Conservation (phyloP, 2,329 filamentous ascomycete genomes). For the Cytospora leucostoma region DNA sequence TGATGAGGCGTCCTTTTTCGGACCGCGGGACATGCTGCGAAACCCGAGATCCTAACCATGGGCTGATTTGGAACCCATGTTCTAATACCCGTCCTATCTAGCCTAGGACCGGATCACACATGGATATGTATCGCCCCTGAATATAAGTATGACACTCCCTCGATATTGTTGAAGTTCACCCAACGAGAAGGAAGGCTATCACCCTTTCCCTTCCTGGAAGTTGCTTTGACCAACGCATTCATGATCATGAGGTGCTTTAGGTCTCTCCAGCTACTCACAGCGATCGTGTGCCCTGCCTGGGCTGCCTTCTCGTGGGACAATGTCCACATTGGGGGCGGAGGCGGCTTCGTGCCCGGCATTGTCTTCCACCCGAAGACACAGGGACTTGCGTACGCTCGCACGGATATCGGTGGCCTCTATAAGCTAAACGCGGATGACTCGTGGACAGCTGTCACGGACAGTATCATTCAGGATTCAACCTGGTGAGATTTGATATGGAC, state of each 20-base stretch:
- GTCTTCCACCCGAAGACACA: slow-evolving; percentile 55
- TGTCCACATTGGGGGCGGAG: slow-evolving; percentile 53
- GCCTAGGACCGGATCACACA: slow-evolving; percentile 1
- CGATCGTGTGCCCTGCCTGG: slow-evolving; percentile 30
- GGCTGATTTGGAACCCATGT: slow-evolving; percentile 2
- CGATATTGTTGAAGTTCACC: background rate
- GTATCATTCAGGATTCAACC: slow-evolving; percentile 22
- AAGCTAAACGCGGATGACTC: slow-evolving; percentile 53
- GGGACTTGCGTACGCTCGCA: slow-evolving; percentile 56
- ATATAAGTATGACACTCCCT: slow-evolving; percentile 5
- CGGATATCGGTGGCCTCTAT: slow-evolving; percentile 60
- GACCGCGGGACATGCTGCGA: slow-evolving; percentile 1
- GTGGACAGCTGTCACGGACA: slow-evolving; percentile 22
- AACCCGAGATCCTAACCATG: background rate
- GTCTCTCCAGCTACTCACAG: slow-evolving; percentile 32
- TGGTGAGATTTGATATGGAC: slow-evolving; percentile 12
- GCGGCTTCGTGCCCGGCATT: slow-evolving; percentile 58
- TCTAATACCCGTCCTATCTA: slow-evolving; percentile 5
- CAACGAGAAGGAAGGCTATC: background rate
- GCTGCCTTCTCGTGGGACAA: slow-evolving; percentile 37
- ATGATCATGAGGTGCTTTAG: slow-evolving; percentile 27
- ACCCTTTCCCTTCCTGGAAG: no score
- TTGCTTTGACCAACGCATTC: background rate
- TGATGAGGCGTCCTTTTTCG: background rate
- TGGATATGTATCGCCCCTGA: slow-evolving; percentile 2